Percentiles rank a stretch among this genome's conserved stretches.
Evolutionary conservation across 2,329 filamentous ascomycete species (phyloP).

Genomic region (Trichoderma asperellum): DNA sequence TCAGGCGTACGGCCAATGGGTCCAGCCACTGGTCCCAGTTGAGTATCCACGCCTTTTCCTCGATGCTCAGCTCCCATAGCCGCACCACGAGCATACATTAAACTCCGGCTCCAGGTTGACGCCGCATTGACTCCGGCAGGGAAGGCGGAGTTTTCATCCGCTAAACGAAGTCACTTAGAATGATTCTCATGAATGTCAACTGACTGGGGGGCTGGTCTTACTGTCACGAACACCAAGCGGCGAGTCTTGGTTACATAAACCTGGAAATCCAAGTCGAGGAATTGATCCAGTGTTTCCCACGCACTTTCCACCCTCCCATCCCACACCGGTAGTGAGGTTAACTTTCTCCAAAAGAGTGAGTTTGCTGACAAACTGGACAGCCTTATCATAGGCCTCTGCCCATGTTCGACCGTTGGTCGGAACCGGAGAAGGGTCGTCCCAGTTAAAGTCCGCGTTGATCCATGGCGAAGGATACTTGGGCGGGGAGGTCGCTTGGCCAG

Average conservation of each 20-base stretch:
- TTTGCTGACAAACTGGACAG: slow-evolving; percentile 1
- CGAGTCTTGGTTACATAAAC: slow-evolving; percentile 54
- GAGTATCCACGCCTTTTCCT: background rate
- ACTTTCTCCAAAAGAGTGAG: slow-evolving; percentile 11
- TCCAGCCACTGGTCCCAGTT: slow-evolving; percentile 66
- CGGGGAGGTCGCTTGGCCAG: slow-evolving; percentile 1
- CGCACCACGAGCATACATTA: background rate
- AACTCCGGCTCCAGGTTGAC: background rate
- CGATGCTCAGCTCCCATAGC: background rate
- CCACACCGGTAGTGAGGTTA: slow-evolving; percentile 9
- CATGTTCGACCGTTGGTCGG: background rate
- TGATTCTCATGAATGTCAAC: background rate
- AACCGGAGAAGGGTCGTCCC: slow-evolving; percentile 7
- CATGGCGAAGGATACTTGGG: slow-evolving; percentile 9
- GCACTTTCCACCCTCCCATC: slow-evolving; percentile 36
- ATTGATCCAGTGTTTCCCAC: slow-evolving; percentile 53
- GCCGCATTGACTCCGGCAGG: background rate
- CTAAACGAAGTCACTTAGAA: background rate
- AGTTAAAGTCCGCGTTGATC: slow-evolving; percentile 10
- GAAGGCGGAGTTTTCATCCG: background rate
- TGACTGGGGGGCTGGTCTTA: slow-evolving; percentile 41
- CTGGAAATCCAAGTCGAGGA: slow-evolving; percentile 50
- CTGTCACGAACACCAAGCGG: slow-evolving; percentile 53
- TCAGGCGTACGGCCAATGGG: slow-evolving; percentile 71
- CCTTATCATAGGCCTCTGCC: slow-evolving; percentile 11